Conservation (phyloP, 129 eudicot species). For the Kitagawia praeruptora region DNA sequence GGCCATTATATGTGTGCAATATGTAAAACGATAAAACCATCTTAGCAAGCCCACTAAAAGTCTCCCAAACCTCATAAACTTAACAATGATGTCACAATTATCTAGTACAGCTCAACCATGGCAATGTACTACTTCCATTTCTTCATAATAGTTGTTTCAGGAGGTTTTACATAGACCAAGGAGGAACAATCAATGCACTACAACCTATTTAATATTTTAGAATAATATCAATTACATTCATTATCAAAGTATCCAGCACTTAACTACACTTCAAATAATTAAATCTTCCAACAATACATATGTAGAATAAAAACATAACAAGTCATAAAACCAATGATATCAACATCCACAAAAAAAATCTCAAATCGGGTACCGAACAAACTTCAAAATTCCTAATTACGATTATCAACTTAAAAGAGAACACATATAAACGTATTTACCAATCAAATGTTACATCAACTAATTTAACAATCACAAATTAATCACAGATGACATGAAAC, state of each 20-base stretch:
- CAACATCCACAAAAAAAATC: neutral
- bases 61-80: neutral
- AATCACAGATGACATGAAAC: neutral
- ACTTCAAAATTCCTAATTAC: neutral
- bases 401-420: neutral
- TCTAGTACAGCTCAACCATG: neutral
- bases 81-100: neutral
- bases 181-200: too few species aligned
- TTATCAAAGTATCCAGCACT: neutral
- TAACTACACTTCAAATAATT: neutral
- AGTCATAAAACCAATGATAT: neutral
- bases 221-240: neutral
- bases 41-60: neutral
- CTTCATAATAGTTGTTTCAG: too few species aligned
- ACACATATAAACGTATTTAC: too few species aligned
- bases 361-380: neutral
- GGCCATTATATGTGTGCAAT: too few species aligned
- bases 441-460: neutral
- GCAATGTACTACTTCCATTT: too few species aligned
- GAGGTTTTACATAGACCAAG: too few species aligned
- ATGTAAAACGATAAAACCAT: neutral
- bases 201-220: too few species aligned
- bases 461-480: neutral
- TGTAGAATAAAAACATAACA: neutral
- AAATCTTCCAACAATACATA: neutral